phyloP scores from a whole-genome alignment of 225 moss, liverwort and hornwort genomes.

The Climacium dendroides region DNA sequence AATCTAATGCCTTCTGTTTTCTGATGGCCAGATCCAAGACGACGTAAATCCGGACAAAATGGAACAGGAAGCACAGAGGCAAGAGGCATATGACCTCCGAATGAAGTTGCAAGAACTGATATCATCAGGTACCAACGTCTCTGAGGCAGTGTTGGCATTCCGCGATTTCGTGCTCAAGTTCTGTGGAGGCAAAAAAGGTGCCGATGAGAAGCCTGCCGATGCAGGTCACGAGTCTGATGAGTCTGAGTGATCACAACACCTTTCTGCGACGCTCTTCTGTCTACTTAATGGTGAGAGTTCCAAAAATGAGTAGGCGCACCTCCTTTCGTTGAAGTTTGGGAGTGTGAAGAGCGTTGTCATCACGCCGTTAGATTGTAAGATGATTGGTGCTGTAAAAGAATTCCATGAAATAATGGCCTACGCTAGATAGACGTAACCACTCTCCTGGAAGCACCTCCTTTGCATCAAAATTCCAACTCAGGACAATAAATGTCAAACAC shows the following conservation, averaged over 20 bases:
- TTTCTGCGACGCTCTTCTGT: neutral
- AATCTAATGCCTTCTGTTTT: neutral
- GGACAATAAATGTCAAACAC: neutral
- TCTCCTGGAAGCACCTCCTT: neutral
- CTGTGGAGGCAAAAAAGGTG: constrained; percentile 49
- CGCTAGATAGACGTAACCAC: neutral
- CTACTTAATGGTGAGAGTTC: neutral
- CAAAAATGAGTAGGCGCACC: neutral
- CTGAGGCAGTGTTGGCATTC: constrained; percentile 60
- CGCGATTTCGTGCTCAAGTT: constrained; percentile 63
- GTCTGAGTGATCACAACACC: constrained; percentile 1
- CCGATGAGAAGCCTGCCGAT: constrained; percentile 8
- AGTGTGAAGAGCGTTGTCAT: neutral
- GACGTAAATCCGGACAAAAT: constrained; percentile 65
- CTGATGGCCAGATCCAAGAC: constrained; percentile 57
- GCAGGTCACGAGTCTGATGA: constrained; percentile 19
- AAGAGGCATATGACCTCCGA: constrained; percentile 55
- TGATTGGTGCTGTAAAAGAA: neutral
- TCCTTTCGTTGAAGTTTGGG: neutral
- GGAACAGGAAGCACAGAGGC: constrained; percentile 37
- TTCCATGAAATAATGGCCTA: neutral
- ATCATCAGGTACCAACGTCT: constrained; percentile 11
- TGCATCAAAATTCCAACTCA: neutral
- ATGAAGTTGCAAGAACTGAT: constrained; percentile 49
- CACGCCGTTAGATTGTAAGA: neutral